Conservation (phyloP, 805 yeast genomes). For the Candida tibetensis region DNA sequence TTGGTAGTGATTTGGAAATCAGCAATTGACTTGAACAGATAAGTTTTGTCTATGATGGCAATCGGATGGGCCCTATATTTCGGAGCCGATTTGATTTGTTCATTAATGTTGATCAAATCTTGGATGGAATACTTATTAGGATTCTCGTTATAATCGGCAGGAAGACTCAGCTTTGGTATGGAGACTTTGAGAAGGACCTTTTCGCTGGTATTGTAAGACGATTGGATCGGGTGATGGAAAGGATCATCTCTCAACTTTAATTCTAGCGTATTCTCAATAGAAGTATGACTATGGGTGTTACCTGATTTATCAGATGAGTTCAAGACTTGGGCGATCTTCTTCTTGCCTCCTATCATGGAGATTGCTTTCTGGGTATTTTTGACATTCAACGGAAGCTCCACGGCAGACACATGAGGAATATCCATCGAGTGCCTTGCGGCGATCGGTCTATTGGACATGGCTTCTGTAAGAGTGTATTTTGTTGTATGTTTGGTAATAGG, state of each 20-base stretch:
- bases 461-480: neutral
- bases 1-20: constrained; percentile 78
- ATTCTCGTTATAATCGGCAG: constrained; percentile 29
- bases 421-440: constrained; percentile 65
- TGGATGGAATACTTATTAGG: constrained; percentile 40
- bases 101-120: constrained; percentile 36
- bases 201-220: constrained; percentile 51
- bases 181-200: constrained; percentile 57
- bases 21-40: constrained; percentile 78
- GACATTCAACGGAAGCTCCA: constrained; percentile 78
- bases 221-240: constrained; percentile 62
- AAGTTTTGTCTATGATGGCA: constrained; percentile 65
- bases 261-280: constrained; percentile 38
- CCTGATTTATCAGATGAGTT: constrained; percentile 29
- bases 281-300: constrained; percentile 19
- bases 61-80: constrained; percentile 53
- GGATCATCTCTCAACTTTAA: constrained; percentile 40
- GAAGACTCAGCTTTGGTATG: constrained; percentile 54
- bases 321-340: constrained; percentile 40
- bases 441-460: constrained; percentile 7
- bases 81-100: constrained; percentile 19
- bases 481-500: no score
- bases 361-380: constrained; percentile 61
- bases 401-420: constrained; percentile 67
- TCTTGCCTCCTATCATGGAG: constrained; percentile 63